These are phyloP conservation scores for Marasmius sp. DNA, from an alignment of 1,284 basidiomycete species.

Conservation along the genomic window DNA sequence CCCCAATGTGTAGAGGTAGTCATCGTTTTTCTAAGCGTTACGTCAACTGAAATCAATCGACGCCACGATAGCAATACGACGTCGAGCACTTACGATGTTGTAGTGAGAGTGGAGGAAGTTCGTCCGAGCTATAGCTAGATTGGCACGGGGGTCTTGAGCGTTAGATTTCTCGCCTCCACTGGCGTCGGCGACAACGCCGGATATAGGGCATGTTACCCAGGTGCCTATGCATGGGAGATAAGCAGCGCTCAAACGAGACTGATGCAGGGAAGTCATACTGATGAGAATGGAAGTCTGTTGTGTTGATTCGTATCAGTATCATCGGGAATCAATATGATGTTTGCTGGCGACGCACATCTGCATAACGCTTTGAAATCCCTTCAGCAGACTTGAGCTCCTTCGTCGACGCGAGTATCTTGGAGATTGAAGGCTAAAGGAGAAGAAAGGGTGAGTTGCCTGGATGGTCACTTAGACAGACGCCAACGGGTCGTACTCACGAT, in stretches of 20 bases:
- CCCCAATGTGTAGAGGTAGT: slow-evolving; percentile 30
- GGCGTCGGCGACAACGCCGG: slow-evolving; percentile 20
- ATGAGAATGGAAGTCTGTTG: slow-evolving; percentile 42
- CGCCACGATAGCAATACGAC: neutral
- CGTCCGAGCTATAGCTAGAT: slow-evolving; percentile 44
- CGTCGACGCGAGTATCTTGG: neutral
- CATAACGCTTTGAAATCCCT: neutral
- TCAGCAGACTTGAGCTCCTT: neutral
- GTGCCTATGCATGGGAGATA: slow-evolving; percentile 25
- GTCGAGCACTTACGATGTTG: slow-evolving; percentile 34
- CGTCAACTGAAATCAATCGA: neutral
- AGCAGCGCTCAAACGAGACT: neutral
- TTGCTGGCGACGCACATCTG: neutral
- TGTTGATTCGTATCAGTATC: neutral
- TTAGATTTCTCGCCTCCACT: neutral
- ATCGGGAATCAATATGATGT: neutral
- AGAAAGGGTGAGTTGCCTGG: neutral
- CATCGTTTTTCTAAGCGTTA: slow-evolving; percentile 27
- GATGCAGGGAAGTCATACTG: slow-evolving; percentile 18
- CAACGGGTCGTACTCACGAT: neutral
- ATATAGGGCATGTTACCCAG: slow-evolving; percentile 36
- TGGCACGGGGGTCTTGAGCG: slow-evolving; percentile 32
- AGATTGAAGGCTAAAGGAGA: neutral
- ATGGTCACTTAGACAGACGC: neutral
- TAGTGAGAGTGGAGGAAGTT: slow-evolving; percentile 49